Evolutionary conservation across 129 eudicot species (phyloP).

Genomic region (Helianthus tuberosus): DNA sequence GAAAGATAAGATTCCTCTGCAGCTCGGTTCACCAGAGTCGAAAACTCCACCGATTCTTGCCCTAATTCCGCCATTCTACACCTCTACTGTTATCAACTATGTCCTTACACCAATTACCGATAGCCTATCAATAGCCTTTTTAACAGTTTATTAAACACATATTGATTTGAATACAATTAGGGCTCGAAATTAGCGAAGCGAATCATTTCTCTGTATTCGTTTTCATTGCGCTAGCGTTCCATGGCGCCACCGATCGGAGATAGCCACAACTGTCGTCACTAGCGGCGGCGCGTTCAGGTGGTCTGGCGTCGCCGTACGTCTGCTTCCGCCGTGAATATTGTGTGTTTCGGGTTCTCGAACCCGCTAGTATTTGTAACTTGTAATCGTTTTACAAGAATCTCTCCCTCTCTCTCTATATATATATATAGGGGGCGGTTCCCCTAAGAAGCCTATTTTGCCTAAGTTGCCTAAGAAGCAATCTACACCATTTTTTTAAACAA

Average conservation of each 20-base stretch:
- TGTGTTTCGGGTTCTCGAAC: conserved; percentile 14
- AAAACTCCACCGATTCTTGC: conserved; percentile 88
- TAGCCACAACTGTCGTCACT: conserved; percentile 9
- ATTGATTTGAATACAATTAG: conserved; percentile 30
- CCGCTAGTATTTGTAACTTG: conserved; percentile 26
- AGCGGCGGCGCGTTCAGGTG: conserved; percentile 27
- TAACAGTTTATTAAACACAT: conserved; percentile 2
- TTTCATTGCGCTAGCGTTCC: background rate
- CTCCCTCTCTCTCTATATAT: no score
- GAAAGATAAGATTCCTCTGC: conserved; percentile 87
- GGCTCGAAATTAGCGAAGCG: conserved; percentile 29
- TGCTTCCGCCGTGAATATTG: conserved; percentile 43
- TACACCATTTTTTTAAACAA: no score
- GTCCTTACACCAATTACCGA: conserved; percentile 20
- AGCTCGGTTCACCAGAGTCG: conserved; percentile 77
- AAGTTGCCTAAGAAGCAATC: no score
- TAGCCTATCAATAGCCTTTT: conserved; percentile 12
- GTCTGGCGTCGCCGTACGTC: conserved; percentile 31
- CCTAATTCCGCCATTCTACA: conserved; percentile 74
- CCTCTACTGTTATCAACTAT: conserved; percentile 7
- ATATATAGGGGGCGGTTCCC: no score
- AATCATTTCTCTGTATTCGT: background rate
- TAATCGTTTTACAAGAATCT: conserved; percentile 4
- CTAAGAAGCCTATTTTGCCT: no score
- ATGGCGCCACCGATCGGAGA: conserved; percentile 33